These are phyloP conservation scores for Corniculantispora saksenae DNA, from an alignment of 2,329 filamentous ascomycete species.

Conservation along the genomic window DNA sequence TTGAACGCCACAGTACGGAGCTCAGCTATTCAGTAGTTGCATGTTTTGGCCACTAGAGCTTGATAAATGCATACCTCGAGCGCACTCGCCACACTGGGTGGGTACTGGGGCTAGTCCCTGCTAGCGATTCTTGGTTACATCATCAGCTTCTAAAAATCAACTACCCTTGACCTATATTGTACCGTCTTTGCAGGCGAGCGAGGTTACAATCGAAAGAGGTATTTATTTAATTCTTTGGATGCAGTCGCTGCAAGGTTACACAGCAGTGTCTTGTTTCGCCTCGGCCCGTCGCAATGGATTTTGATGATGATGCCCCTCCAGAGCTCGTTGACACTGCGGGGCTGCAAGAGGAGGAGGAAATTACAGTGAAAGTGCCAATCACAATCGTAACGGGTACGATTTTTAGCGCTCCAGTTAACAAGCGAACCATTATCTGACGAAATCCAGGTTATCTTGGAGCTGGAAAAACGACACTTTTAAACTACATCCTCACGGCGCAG, in stretches of 20 bases:
- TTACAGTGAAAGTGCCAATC: constrained; percentile 71
- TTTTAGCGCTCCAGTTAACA: background rate
- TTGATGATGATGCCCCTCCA: constrained; percentile 68
- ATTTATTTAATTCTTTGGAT: background rate
- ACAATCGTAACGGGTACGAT: constrained; percentile 76
- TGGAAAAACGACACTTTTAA: constrained; percentile 91
- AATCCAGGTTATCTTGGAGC: constrained; percentile 85
- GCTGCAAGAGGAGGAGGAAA: constrained; percentile 41
- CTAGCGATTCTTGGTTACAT: constrained; percentile 6
- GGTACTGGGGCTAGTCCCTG: constrained; percentile 20
- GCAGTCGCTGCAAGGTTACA: too few species aligned
- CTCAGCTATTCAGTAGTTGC: constrained; percentile 21
- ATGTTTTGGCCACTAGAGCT: constrained; percentile 23
- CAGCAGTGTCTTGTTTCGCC: too few species aligned
- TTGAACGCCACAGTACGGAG: constrained; percentile 14
- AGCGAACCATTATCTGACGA: background rate
- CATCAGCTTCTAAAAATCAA: background rate
- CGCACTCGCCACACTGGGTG: constrained; percentile 2
- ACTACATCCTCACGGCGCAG: constrained; percentile 91
- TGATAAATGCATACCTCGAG: constrained; percentile 25
- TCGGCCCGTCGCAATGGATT: constrained; percentile 51
- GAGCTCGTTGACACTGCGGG: constrained; percentile 56
- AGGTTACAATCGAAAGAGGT: background rate
- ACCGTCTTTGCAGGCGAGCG: background rate
- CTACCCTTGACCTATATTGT: constrained; percentile 11